phyloP scores from a whole-genome alignment of 192 early-diverging fungal genomes.

The Pilaira anomala region DNA sequence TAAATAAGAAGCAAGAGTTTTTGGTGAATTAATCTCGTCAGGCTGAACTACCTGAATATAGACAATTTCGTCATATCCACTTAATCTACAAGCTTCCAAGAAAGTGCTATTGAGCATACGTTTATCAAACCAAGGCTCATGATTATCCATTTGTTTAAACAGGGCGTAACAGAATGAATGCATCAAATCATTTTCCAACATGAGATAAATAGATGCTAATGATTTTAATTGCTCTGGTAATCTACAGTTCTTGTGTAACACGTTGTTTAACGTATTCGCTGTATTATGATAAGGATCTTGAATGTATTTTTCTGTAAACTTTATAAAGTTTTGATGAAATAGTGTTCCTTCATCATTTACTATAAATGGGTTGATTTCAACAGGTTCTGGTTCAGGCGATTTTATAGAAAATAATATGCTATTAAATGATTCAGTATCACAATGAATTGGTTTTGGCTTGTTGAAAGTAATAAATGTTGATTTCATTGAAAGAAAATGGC shows the following conservation, averaged over 20 bases:
- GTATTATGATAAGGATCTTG: conserved; percentile 27
- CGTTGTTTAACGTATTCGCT: conserved; percentile 19
- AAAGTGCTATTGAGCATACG: conserved; percentile 32
- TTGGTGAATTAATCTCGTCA: neutral
- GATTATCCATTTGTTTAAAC: conserved; percentile 39
- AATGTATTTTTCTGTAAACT: conserved; percentile 29
- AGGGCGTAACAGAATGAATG: conserved; percentile 33
- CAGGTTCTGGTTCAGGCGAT: too few relatives aligned
- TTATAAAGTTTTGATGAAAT: conserved; percentile 3
- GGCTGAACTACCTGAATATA: conserved; percentile 20
- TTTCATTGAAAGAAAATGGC: too few relatives aligned
- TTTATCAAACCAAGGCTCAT: conserved; percentile 37
- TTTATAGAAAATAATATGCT: too few relatives aligned
- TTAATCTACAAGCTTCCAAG: conserved; percentile 18
- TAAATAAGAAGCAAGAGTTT: neutral
- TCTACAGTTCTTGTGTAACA: conserved; percentile 25
- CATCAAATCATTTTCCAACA: conserved; percentile 42
- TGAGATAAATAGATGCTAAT: conserved; percentile 37
- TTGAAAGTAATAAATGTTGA: too few relatives aligned
- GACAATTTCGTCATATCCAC: conserved; percentile 21
- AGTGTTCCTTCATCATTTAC: too few relatives aligned
- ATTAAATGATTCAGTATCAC: too few relatives aligned
- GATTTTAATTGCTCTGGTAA: conserved; percentile 26
- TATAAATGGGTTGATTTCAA: too few relatives aligned
- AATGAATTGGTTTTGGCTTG: too few relatives aligned